Conservation (phyloP, 2,329 filamentous ascomycete genomes). For the Chaetoscypha palmicola region DNA sequence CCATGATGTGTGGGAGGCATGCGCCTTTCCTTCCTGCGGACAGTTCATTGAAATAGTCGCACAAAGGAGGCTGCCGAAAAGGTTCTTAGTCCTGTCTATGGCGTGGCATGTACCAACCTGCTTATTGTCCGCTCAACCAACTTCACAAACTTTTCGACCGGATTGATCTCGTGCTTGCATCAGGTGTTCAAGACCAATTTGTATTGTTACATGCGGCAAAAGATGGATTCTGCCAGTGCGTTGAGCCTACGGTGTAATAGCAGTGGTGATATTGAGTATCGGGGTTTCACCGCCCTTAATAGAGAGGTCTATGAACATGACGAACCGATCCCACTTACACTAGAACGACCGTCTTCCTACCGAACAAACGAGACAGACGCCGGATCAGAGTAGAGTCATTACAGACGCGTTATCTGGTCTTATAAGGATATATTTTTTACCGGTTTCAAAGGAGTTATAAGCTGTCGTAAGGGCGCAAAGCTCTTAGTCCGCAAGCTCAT, state of each 20-base stretch:
- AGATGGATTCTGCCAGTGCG: conserved; percentile 3
- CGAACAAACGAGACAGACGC: too few relatives aligned
- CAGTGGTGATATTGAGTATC: not conserved
- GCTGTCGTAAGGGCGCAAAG: too few relatives aligned
- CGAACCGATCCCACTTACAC: conserved; percentile 1
- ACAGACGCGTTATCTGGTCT: too few relatives aligned
- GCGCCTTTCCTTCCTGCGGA: conserved; percentile 3
- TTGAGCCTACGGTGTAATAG: conserved; percentile 1
- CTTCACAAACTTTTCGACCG: not conserved
- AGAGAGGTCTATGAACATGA: not conserved
- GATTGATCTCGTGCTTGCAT: conserved; percentile 7
- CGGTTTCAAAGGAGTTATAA: too few relatives aligned
- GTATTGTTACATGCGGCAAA: conserved; percentile 13
- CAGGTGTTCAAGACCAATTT: conserved; percentile 9
- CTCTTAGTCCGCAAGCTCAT: too few relatives aligned
- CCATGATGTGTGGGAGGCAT: not conserved
- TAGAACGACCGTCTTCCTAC: too few relatives aligned
- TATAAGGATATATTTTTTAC: too few relatives aligned
- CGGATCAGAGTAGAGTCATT: too few relatives aligned
- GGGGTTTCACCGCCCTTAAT: not conserved
- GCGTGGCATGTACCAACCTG: not conserved
- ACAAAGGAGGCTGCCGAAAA: conserved; percentile 3
- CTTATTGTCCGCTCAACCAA: not conserved
- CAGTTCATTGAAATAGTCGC: not conserved
- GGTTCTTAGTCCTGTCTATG: too few relatives aligned